A percentile compares a stretch with the other conserved stretches of the same genome.
Evolutionary conservation across 2,329 filamentous ascomycete genomes (phyloP).

Genomic region (Camillea tinctor): DNA sequence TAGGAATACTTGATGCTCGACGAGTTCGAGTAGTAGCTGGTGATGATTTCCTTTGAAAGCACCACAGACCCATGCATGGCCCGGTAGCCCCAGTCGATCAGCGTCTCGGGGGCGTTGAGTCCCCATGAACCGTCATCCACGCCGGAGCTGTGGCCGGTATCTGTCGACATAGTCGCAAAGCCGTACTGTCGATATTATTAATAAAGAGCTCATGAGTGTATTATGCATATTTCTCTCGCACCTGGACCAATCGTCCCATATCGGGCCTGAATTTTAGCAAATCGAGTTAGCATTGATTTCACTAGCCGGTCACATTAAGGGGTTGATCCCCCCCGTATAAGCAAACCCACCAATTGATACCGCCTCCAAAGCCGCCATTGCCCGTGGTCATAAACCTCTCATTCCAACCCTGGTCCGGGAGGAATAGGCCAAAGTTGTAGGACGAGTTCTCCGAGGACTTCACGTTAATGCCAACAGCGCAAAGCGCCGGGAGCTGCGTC

Average conservation of each 20-base stretch:
- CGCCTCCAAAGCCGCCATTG: constrained; percentile 31
- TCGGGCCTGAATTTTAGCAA: constrained; percentile 30
- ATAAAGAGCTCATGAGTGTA: background rate
- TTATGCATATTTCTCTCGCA: background rate
- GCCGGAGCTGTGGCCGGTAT: constrained; percentile 41
- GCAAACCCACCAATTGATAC: constrained; percentile 35
- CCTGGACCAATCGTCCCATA: constrained; percentile 39
- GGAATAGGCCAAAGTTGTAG: constrained; percentile 32
- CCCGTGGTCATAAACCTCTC: constrained; percentile 28
- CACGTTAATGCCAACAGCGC: constrained; percentile 31
- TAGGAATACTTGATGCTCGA: constrained; percentile 47
- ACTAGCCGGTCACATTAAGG: background rate
- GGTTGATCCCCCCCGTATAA: background rate
- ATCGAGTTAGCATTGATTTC: constrained; percentile 1
- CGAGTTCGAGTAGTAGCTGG: constrained; percentile 45
- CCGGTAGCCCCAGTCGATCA: constrained; percentile 41
- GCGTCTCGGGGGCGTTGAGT: constrained; percentile 34
- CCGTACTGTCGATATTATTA: constrained; percentile 30
- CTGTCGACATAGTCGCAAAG: constrained; percentile 43
- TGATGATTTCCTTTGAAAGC: constrained; percentile 44
- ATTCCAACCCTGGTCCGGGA: constrained; percentile 32
- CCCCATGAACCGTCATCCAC: constrained; percentile 37
- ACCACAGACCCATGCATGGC: constrained; percentile 50
- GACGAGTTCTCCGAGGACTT: constrained; percentile 29
- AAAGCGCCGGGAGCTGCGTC: constrained; percentile 29